Percentiles rank a stretch among this genome's conserved stretches.
These are phyloP conservation scores for Serendipita vermifera DNA, from an alignment of 768 basidiomycete species.

Conservation along the genomic window DNA sequence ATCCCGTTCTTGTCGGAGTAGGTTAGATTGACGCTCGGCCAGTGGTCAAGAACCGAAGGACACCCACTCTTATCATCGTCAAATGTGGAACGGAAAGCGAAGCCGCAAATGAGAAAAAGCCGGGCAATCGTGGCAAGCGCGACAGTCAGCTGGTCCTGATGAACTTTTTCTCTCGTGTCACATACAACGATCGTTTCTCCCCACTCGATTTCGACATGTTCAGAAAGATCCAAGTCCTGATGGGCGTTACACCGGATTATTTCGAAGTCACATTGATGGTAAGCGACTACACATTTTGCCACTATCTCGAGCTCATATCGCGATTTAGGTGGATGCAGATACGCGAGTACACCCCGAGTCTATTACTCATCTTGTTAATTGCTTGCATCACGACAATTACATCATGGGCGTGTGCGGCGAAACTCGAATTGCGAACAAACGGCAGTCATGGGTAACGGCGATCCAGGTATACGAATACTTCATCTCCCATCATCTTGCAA, in stretches of 20 bases:
- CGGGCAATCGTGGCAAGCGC: constrained; percentile 95
- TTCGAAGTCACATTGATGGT: constrained; percentile 98
- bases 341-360: constrained; percentile 91
- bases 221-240: constrained; percentile 86
- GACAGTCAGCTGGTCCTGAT: constrained; percentile 98
- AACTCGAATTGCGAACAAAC: constrained; percentile 97
- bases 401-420: constrained; percentile 99
- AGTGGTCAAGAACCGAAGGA: constrained; percentile 75
- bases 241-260: constrained; percentile 99
- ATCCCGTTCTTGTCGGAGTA: constrained; percentile 8
- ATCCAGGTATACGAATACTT: constrained; percentile 99
- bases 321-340: constrained; percentile 84
- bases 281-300: constrained; percentile 19
- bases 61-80: constrained; percentile 86
- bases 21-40: constrained; percentile 19
- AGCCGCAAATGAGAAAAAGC: constrained; percentile 72
- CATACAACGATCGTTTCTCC: constrained; percentile 97
- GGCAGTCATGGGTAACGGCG: constrained; percentile 93
- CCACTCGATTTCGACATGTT: constrained; percentile 97
- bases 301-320: background rate
- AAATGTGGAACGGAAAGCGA: constrained; percentile 92
- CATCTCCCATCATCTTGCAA: constrained; percentile 96
- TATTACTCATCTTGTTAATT: constrained; percentile 82
- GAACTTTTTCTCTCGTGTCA: constrained; percentile 99
- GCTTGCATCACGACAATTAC: constrained; percentile 96